These are phyloP conservation scores for Podospora didyma DNA, from an alignment of 495 filamentous ascomycete genomes.

Conservation along the genomic window DNA sequence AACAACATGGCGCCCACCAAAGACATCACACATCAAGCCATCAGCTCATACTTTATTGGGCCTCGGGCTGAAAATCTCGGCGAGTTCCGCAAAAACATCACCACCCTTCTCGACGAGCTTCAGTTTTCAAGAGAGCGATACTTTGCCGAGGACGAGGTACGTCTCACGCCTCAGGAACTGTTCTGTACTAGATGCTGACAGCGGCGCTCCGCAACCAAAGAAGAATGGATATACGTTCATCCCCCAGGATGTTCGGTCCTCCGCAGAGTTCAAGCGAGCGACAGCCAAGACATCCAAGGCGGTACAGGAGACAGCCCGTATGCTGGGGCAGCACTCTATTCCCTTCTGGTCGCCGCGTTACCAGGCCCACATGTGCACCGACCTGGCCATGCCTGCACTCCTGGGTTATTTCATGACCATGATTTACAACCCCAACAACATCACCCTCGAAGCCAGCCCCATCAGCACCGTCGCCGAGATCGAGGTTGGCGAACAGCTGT, in stretches of 20 bases:
- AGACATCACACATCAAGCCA: conserved; percentile 27
- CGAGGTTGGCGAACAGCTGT: conserved; percentile 41
- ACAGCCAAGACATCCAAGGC: conserved; percentile 24
- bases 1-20: neutral
- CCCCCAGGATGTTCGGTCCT: conserved; percentile 18
- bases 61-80: conserved; percentile 38
- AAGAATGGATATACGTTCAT: neutral
- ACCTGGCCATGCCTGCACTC: conserved; percentile 24
- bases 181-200: neutral
- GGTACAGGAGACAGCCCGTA: conserved; percentile 9
- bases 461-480: conserved; percentile 38
- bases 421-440: conserved; percentile 50
- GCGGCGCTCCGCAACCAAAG: neutral
- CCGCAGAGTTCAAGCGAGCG: conserved; percentile 11
- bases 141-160: conserved; percentile 24
- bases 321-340: conserved; percentile 33
- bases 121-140: conserved; percentile 27
- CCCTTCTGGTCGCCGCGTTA: conserved; percentile 47
- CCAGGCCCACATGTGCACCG: conserved; percentile 42
- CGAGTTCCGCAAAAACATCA: conserved; percentile 34
- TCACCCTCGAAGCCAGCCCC: conserved; percentile 42
- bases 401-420: conserved; percentile 46
- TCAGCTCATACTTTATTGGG: conserved; percentile 41
- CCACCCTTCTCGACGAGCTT: conserved; percentile 32
- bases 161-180: too few species aligned